A percentile compares a stretch with the other conserved stretches of the same genome.
phyloP scores from a whole-genome alignment of 1,139 yeast species.

The Kodamaea plutei region DNA sequence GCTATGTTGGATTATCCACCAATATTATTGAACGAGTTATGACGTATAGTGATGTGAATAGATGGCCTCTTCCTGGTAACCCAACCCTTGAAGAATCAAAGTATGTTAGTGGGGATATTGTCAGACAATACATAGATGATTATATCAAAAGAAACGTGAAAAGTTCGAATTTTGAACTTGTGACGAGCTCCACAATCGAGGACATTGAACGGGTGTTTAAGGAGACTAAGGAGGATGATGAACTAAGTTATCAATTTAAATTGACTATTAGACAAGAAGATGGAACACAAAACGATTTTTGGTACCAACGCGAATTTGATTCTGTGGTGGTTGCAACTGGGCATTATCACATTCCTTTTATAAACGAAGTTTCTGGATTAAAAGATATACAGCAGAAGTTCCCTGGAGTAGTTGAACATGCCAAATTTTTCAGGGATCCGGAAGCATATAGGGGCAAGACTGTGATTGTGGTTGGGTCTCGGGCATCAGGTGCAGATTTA shows the following conservation, averaged over 20 bases:
- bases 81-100: conserved; percentile 16
- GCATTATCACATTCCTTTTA: conserved; percentile 49
- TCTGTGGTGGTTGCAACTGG: conserved; percentile 53
- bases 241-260: conserved; percentile 22
- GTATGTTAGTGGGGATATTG: conserved; percentile 26
- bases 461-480: conserved; percentile 39
- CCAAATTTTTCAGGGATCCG: conserved; percentile 35
- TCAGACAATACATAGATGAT: conserved; percentile 29
- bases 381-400: conserved; percentile 23
- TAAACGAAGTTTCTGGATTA: conserved; percentile 45
- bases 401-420: conserved; percentile 33
- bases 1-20: conserved; percentile 35
- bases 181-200: conserved; percentile 34
- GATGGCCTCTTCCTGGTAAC: conserved; percentile 26
- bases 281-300: conserved; percentile 17
- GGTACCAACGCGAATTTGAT: conserved; percentile 44
- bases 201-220: conserved; percentile 25
- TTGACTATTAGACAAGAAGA: conserved; percentile 27
- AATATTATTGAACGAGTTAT: conserved; percentile 42
- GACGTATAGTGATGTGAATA: conserved; percentile 39
- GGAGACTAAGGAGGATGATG: conserved; percentile 8
- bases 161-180: conserved; percentile 20
- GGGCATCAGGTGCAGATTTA: conserved; percentile 45
- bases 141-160: conserved; percentile 26
- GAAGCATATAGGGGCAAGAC: conserved; percentile 25